Base-by-base conservation (phyloP, 345 rosid species). In the Conringia planisiliqua region DNA sequence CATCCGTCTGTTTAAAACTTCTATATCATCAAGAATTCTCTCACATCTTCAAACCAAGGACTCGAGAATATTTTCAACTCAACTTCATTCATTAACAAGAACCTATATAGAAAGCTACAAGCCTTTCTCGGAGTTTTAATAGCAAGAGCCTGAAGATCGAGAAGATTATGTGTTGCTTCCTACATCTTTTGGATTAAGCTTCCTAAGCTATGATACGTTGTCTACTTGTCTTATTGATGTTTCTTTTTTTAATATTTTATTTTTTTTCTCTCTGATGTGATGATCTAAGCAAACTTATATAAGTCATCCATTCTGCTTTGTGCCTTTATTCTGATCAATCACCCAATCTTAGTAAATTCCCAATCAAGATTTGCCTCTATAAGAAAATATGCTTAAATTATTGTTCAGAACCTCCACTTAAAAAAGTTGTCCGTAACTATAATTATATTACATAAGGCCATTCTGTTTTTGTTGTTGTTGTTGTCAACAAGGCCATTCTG, bases 251-350 rank as follows among this genome's bases (percentile, higher is more conserved):
- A 43, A 13, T 61, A 50, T 51, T 2, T 22, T 30, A 22, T 10
- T 51, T 20, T 20, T 0, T 71, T 51, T 51, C 4, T 51, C 4
- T 60, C 36, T 32, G 18, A 22, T 44, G 47, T 35, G 48, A 54
- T 30, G 42, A 12, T 57, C 8, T 43, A 5, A 42, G 7, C 10
- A 13, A 20, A 10, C 10, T 32, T 68, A 55, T 68, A 42, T 17
- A 54, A 40, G 33, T 14, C 26, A 43, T 42, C 13, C 16, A 20
- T 18, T 51, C 7, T 27, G 58, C 46, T 73, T 30, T 64, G 58
- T 44, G 58, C 10, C 71, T 65, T 65, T 44, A 65, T 65, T 44
- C 59, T 44, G 24, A 56, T 55, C 50, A 47, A 46, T 46, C 46
- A 55, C 59, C 66, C 17, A 66, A 36, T 35, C n/a, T 58, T 18